phyloP scores from a whole-genome alignment of 1,284 basidiomycete species.

The Trichosporon sp. region DNA sequence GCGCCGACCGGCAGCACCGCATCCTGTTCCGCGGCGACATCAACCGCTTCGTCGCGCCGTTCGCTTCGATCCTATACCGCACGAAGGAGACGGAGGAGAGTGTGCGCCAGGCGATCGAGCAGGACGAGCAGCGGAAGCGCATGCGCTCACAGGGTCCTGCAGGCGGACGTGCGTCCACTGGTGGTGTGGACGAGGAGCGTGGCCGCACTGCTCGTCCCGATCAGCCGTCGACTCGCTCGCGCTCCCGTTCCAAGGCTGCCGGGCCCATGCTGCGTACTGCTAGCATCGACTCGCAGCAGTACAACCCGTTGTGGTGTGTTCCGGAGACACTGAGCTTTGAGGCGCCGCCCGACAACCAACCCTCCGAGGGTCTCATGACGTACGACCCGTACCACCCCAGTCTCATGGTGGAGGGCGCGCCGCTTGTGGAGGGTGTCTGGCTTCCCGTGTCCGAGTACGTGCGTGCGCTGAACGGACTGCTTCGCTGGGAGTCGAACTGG shows the following conservation, averaged over 20 bases:
- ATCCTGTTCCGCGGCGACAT: constrained; percentile 68
- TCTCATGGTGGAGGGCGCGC: constrained; percentile 59
- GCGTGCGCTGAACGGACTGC: constrained; percentile 66
- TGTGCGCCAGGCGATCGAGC: constrained; percentile 38
- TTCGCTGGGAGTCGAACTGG: constrained; percentile 83
- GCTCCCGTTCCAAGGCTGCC: constrained; percentile 68
- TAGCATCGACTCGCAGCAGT: constrained; percentile 45
- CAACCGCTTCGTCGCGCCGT: constrained; percentile 50
- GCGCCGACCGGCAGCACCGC: constrained; percentile 88
- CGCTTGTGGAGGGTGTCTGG: constrained; percentile 60
- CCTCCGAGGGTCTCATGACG: constrained; percentile 72
- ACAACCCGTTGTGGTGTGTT: constrained; percentile 71
- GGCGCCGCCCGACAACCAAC: constrained; percentile 65
- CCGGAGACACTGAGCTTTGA: constrained; percentile 76
- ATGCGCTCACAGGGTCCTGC: constrained; percentile 10
- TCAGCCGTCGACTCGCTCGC: constrained; percentile 57
- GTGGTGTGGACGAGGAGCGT: constrained; percentile 39
- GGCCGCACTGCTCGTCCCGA: constrained; percentile 37
- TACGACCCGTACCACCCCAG: constrained; percentile 65
- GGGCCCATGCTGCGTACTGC: constrained; percentile 36
- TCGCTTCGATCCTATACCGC: constrained; percentile 55
- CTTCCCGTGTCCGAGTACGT: constrained; percentile 83
- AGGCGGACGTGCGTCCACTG: constrained; percentile 8
- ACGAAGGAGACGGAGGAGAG: constrained; percentile 49
- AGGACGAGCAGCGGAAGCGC: constrained; percentile 39